A percentile compares a stretch with the other conserved stretches of the same genome.
Conservation (phyloP, 2,329 filamentous ascomycete species). For the Aureobasidium sp. region DNA sequence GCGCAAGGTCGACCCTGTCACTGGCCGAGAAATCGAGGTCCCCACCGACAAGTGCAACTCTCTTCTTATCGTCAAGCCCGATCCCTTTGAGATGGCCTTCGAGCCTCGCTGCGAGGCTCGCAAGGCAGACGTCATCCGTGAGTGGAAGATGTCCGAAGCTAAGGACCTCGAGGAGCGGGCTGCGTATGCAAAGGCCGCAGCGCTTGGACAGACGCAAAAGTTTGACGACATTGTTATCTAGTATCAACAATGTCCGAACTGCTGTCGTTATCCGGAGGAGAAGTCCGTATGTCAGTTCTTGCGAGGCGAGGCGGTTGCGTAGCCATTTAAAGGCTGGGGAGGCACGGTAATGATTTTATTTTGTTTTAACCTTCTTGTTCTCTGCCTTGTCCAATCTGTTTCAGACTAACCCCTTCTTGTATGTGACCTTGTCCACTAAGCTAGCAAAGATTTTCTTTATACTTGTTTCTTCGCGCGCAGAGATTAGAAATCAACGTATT, state of each 20-base stretch:
- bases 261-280: not conserved
- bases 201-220: conserved; percentile 11
- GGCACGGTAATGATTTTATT: not conserved
- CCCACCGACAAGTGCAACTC: conserved; percentile 46
- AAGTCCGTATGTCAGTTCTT: not conserved
- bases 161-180: conserved; percentile 31
- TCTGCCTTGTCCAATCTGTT: not conserved
- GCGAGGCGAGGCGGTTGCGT: not conserved
- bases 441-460: not conserved
- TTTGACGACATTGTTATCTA: not conserved
- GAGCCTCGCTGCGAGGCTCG: conserved; percentile 42
- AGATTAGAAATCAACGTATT: conserved; percentile 8
- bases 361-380: not conserved
- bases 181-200: conserved; percentile 25
- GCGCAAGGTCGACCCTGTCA: conserved; percentile 40
- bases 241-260: not conserved
- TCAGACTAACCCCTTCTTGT: not conserved
- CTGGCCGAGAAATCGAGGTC: conserved; percentile 38
- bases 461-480: not conserved
- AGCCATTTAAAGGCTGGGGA: not conserved
- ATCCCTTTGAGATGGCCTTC: conserved; percentile 49
- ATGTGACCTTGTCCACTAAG: not conserved
- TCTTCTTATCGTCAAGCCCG: conserved; percentile 52
- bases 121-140: conserved; percentile 32
- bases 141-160: conserved; percentile 35